Evolutionary conservation across 306 rosid genomes (phyloP).

Genomic region (Pyrus pyrifolia): DNA sequence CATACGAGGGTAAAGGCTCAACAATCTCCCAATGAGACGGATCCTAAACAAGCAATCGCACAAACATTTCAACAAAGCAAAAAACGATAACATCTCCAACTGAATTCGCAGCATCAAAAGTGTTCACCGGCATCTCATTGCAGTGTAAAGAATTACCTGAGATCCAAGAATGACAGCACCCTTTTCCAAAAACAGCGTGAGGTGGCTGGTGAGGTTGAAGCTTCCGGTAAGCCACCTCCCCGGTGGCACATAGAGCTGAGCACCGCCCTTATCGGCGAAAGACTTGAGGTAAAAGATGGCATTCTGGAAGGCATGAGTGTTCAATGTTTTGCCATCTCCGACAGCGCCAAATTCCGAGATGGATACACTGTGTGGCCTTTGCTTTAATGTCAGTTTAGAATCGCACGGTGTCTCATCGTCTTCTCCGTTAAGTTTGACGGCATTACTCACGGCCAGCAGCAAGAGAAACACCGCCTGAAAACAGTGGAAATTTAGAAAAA

Average conservation of each 20-base stretch:
- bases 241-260: conserved; percentile 88
- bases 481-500: conserved; percentile 11
- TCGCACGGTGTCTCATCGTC: conserved; percentile 51
- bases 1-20: conserved; percentile 89
- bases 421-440: conserved; percentile 33
- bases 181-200: conserved; percentile 88
- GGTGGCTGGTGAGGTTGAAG: conserved; percentile 92
- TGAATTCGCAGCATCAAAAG: neutral
- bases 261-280: conserved; percentile 96
- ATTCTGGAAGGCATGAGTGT: conserved; percentile 91
- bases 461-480: conserved; percentile 70
- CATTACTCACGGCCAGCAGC: conserved; percentile 73
- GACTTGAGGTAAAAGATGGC: conserved; percentile 95
- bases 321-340: conserved; percentile 87
- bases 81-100: neutral
- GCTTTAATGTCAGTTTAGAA: conserved; percentile 32
- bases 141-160: conserved; percentile 55
- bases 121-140: neutral
- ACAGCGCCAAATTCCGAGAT: conserved; percentile 92
- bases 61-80: neutral
- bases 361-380: conserved; percentile 94
- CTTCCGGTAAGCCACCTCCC: conserved; percentile 97
- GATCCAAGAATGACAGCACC: conserved; percentile 87
- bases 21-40: conserved; percentile 73
- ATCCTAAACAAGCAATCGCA: conserved; percentile 44